phyloP scores from a whole-genome alignment of 2,329 filamentous ascomycete genomes.

The Phialophora chinensis region DNA sequence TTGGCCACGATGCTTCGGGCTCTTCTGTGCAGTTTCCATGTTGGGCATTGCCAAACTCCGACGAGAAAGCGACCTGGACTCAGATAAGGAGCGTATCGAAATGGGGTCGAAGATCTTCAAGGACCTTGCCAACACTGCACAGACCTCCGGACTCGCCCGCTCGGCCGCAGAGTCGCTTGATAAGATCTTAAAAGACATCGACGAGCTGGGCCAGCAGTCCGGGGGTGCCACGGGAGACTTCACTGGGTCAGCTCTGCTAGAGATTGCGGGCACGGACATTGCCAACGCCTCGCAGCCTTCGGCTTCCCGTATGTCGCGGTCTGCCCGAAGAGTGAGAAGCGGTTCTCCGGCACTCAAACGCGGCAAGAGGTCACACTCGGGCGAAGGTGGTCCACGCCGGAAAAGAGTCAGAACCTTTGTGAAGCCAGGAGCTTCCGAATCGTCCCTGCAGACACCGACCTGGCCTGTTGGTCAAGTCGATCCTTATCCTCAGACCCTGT shows the following conservation, averaged over 20 bases:
- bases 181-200: slow-evolving; percentile 19
- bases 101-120: slow-evolving; percentile 22
- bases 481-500: slow-evolving; percentile 21
- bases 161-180: slow-evolving; percentile 15
- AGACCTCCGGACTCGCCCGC: slow-evolving; percentile 13
- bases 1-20: slow-evolving; percentile 33
- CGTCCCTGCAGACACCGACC: background rate
- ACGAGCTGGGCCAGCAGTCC: slow-evolving; percentile 7
- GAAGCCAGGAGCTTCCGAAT: slow-evolving; percentile 4
- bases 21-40: slow-evolving; percentile 28
- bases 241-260: background rate
- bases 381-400: slow-evolving; percentile 9
- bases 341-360: slow-evolving; percentile 16
- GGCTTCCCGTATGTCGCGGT: background rate
- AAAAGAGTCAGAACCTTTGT: slow-evolving; percentile 19
- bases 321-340: background rate
- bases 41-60: slow-evolving; percentile 31
- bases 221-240: background rate
- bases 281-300: background rate
- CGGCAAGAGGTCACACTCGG: slow-evolving; percentile 6
- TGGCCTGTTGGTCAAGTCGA: slow-evolving; percentile 21
- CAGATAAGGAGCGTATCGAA: slow-evolving; percentile 25
- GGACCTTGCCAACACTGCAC: slow-evolving; percentile 11
- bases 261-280: background rate
- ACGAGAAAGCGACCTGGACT: slow-evolving; percentile 28